A percentile compares a stretch with the other conserved stretches of the same genome.
phyloP scores from a whole-genome alignment of 2,329 filamentous ascomycete genomes.

The Hypoxylon rubiginosum region DNA sequence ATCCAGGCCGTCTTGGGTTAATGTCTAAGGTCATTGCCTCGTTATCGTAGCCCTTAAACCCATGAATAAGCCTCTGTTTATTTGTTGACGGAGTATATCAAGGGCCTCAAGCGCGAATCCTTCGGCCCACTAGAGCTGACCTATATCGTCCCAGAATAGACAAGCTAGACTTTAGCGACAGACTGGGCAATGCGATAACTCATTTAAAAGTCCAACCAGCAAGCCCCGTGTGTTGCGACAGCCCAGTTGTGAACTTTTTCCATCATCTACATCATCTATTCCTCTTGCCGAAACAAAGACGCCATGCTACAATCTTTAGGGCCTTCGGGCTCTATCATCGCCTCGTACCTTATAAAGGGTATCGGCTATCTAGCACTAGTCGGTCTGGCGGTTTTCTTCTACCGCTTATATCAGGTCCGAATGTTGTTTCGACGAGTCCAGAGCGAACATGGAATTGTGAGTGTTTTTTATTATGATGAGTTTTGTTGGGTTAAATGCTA shows the following conservation, averaged over 20 bases:
- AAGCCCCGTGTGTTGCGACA: background rate
- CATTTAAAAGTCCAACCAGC: slow-evolving; percentile 4
- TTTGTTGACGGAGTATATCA: background rate
- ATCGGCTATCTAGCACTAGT: slow-evolving; percentile 35
- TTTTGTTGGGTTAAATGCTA: background rate
- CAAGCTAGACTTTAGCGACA: background rate
- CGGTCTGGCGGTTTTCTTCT: slow-evolving; percentile 45
- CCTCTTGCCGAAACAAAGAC: background rate
- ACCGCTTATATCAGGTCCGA: slow-evolving; percentile 47
- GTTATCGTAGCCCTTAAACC: background rate
- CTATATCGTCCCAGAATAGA: background rate
- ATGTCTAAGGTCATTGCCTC: background rate
- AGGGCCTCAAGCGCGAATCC: slow-evolving; percentile 1
- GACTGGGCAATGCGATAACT: background rate
- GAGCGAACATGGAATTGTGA: slow-evolving; percentile 49
- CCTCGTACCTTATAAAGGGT: slow-evolving; percentile 26
- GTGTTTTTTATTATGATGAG: slow-evolving; percentile 23
- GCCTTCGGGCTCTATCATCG: slow-evolving; percentile 12
- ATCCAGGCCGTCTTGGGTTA: background rate
- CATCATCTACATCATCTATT: too few species aligned
- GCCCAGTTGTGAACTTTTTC: background rate
- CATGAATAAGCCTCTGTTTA: background rate
- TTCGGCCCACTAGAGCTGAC: slow-evolving; percentile 11
- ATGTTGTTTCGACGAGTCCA: slow-evolving; percentile 43
- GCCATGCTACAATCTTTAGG: slow-evolving; percentile 21